phyloP scores from a whole-genome alignment of 345 rosid species.

The Bruguiera parviflora region DNA sequence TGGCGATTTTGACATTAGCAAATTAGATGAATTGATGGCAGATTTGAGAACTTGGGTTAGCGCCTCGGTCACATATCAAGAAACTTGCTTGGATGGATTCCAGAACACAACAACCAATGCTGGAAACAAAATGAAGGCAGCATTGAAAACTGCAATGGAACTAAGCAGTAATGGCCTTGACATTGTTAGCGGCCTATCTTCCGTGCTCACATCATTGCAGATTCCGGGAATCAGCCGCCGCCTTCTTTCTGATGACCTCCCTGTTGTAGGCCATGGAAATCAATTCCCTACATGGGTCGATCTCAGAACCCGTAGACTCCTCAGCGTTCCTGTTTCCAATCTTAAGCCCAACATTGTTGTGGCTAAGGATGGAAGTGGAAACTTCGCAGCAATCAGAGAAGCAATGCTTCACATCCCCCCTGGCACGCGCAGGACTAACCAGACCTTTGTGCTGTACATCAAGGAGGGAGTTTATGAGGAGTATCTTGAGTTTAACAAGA shows the following conservation, averaged over 20 bases:
- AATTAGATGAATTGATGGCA: conserved; percentile 29
- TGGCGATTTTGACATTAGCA: conserved; percentile 32
- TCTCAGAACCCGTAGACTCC: conserved; percentile 30
- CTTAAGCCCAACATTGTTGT: conserved; percentile 49
- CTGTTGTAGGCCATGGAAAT: conserved; percentile 22
- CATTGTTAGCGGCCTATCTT: conserved; percentile 47
- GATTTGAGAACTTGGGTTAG: conserved; percentile 67
- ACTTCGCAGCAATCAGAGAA: conserved; percentile 46
- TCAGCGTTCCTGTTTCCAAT: conserved; percentile 4
- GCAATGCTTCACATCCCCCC: conserved; percentile 33
- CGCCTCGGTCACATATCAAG: conserved; percentile 65
- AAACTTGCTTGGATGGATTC: conserved; percentile 78
- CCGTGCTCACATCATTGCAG: conserved; percentile 25
- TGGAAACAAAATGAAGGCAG: conserved; percentile 48
- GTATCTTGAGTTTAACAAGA: conserved; percentile 33
- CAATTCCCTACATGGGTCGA: conserved; percentile 35
- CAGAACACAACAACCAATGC: conserved; percentile 40
- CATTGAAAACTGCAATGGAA: conserved; percentile 44
- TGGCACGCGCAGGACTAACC: conserved; percentile 29
- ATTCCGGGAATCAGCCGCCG: conserved; percentile 26
- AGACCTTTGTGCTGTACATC: conserved; percentile 49
- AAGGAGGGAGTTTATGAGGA: conserved; percentile 65
- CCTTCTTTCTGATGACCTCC: conserved; percentile 10
- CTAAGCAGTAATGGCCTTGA: conserved; percentile 65
- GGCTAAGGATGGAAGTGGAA: conserved; percentile 82